Percentiles rank a stretch among this genome's conserved stretches.
phyloP scores from a whole-genome alignment of 352 stramenopile genomes.

The Globisporangium emineosum region DNA sequence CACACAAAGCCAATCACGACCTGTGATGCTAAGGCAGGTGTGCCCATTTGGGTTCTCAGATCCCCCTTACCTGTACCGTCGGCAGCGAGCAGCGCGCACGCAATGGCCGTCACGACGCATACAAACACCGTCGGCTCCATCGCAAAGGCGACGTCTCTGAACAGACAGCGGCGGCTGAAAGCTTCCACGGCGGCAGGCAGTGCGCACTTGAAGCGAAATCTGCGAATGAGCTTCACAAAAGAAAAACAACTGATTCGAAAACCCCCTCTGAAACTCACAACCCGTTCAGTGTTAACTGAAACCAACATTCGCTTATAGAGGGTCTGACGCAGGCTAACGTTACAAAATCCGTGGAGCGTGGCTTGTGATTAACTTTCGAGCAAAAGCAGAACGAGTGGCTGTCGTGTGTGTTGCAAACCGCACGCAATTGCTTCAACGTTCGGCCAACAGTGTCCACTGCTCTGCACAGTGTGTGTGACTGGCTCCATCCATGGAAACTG shows the following conservation, averaged over 20 bases:
- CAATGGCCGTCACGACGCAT: slow-evolving; percentile 38
- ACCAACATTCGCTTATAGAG: neutral
- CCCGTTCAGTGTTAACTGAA: neutral
- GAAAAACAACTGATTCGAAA: neutral
- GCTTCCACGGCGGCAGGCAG: neutral
- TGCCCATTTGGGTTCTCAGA: too few species aligned
- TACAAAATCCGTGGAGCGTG: too few species aligned
- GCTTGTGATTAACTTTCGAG: too few species aligned
- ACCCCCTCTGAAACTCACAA: neutral
- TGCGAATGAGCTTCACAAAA: neutral
- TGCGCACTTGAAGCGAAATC: neutral
- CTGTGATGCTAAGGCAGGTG: too few species aligned
- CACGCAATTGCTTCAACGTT: too few species aligned
- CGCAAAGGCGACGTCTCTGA: neutral
- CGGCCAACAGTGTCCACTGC: too few species aligned
- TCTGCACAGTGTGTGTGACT: neutral
- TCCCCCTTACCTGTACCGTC: slow-evolving; percentile 33
- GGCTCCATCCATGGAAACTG: neutral
- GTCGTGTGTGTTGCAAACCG: too few species aligned
- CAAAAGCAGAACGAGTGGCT: too few species aligned
- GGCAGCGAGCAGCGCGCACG: slow-evolving; percentile 37
- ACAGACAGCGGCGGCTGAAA: neutral
- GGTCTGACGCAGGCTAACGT: too few species aligned
- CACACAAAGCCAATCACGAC: too few species aligned
- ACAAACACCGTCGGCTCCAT: slow-evolving; percentile 67